Evolutionary conservation across 345 rosid genomes (phyloP).

Genomic region (Bruguiera gymnorhiza): DNA sequence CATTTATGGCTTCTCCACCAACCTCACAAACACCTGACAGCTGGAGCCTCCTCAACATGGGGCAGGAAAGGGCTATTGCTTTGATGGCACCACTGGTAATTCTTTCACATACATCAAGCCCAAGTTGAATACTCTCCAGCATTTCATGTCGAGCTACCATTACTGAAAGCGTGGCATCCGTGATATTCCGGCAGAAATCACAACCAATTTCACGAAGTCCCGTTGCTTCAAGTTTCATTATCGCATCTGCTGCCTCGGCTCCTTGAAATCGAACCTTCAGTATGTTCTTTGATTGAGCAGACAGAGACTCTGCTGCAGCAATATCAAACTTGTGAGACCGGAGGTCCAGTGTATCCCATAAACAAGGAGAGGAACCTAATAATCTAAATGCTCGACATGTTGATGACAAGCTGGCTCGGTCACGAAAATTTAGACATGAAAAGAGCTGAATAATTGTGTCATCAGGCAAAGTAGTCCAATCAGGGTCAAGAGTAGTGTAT

Average conservation of each 20-base stretch:
- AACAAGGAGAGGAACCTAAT: constrained; percentile 32
- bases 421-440: constrained; percentile 30
- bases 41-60: constrained; percentile 30
- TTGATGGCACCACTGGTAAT: constrained; percentile 38
- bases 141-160: constrained; percentile 38
- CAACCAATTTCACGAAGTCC: constrained; percentile 29
- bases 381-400: constrained; percentile 31
- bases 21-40: constrained; percentile 38
- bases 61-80: constrained; percentile 37
- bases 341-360: constrained; percentile 36
- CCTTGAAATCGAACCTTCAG: constrained; percentile 31
- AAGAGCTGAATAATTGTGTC: constrained; percentile 33
- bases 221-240: constrained; percentile 31
- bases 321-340: constrained; percentile 27
- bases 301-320: constrained; percentile 15
- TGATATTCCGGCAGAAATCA: constrained; percentile 29
- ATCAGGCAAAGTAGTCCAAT: constrained; percentile 39
- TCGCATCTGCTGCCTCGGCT: constrained; percentile 31
- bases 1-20: constrained; percentile 31
- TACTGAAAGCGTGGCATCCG: constrained; percentile 32
- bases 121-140: constrained; percentile 38
- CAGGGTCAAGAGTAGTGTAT: constrained; percentile 5
- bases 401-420: constrained; percentile 39
- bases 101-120: constrained; percentile 31
- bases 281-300: constrained; percentile 22